Conservation (phyloP, 2,329 filamentous ascomycete genomes). For the Huntiella moniliformis region DNA sequence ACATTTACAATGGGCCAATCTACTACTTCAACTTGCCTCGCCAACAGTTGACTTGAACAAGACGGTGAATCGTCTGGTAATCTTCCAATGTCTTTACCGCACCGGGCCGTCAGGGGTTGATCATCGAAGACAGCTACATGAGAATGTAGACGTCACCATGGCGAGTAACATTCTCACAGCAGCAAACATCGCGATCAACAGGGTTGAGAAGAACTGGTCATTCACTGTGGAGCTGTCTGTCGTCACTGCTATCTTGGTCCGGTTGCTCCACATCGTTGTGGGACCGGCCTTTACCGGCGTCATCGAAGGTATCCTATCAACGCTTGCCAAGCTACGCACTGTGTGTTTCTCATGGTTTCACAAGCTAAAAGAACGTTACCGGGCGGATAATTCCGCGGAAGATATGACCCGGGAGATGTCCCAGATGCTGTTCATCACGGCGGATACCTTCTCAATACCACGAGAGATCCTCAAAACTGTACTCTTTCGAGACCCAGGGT, state of each 20-base stretch:
- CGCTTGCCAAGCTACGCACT: neutral
- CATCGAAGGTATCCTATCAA: no score
- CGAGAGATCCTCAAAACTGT: neutral
- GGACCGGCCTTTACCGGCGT: neutral
- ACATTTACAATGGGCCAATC: conserved; percentile 35
- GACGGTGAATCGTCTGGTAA: conserved; percentile 25
- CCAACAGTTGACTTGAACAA: conserved; percentile 32
- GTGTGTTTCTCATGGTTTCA: neutral
- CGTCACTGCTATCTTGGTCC: conserved; percentile 22
- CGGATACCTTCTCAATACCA: conserved; percentile 1
- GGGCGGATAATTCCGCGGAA: neutral
- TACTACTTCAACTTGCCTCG: conserved; percentile 29
- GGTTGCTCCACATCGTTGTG: conserved; percentile 18
- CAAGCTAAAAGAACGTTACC: neutral
- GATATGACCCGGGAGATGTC: neutral
- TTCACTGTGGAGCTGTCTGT: conserved; percentile 22
- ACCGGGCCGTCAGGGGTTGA: conserved; percentile 20
- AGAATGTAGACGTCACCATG: conserved; percentile 18
- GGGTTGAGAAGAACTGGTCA: conserved; percentile 32
- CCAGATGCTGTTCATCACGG: neutral
- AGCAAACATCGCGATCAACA: conserved; percentile 15
- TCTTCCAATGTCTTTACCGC: conserved; percentile 32
- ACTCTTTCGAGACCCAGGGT: no score
- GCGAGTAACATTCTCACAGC: conserved; percentile 18
- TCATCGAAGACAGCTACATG: neutral